Evolutionary conservation across 495 filamentous ascomycete species (phyloP).

Genomic region (Bacidia rubella): DNA sequence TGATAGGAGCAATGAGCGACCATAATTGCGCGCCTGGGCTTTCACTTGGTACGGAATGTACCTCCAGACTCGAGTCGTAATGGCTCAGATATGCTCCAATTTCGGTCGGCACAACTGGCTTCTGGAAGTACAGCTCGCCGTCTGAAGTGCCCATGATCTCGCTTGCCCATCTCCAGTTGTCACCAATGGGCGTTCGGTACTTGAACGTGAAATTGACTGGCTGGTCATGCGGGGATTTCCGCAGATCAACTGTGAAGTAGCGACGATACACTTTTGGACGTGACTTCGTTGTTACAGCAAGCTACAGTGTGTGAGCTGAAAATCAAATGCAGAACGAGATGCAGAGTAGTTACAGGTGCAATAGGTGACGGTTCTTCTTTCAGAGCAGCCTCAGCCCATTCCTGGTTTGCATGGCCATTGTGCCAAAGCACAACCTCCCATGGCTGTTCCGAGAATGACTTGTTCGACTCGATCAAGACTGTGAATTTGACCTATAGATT

Average conservation of each 20-base stretch:
- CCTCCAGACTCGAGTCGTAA: conserved; percentile 42
- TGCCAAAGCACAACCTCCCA: conserved; percentile 76
- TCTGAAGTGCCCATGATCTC: conserved; percentile 46
- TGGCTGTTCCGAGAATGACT: conserved; percentile 34
- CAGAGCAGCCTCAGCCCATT: conserved; percentile 29
- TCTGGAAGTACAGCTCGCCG: conserved; percentile 44
- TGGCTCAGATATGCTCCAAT: conserved; percentile 43
- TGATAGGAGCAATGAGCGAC: conserved; percentile 45
- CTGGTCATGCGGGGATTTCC: conserved; percentile 18
- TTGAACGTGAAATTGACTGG: conserved; percentile 61
- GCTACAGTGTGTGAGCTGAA: conserved; percentile 30
- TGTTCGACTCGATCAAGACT: conserved; percentile 57
- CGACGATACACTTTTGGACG: conserved; percentile 16
- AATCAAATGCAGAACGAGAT: conserved; percentile 19
- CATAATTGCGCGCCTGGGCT: conserved; percentile 59
- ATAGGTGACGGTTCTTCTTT: conserved; percentile 18
- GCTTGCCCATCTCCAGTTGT: conserved; percentile 65
- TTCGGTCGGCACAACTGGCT: background rate
- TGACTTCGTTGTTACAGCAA: conserved; percentile 22
- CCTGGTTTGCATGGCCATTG: conserved; percentile 32
- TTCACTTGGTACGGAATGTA: conserved; percentile 47
- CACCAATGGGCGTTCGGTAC: conserved; percentile 40
- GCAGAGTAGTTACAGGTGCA: conserved; percentile 30
- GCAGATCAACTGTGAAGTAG: conserved; percentile 27
- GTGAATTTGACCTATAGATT: conserved; percentile 40